These are phyloP conservation scores for Pestalotiopsis sp. DNA, from an alignment of 2,329 filamentous ascomycete species.

Conservation along the genomic window DNA sequence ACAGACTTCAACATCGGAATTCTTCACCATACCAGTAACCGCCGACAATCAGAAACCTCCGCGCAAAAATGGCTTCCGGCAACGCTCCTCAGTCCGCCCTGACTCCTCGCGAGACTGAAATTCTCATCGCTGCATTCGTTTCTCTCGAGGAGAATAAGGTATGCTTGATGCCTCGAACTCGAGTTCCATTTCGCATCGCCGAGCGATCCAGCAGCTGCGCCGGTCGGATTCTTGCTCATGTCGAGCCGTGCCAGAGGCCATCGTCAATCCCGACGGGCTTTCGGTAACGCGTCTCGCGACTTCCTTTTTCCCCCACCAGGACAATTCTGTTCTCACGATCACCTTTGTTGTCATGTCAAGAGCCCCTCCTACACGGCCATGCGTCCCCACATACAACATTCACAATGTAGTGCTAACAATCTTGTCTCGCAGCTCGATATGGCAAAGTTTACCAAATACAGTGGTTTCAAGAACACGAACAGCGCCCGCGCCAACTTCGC, in stretches of 20 bases:
- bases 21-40: too few relatives aligned
- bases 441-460: neutral
- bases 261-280: too few relatives aligned
- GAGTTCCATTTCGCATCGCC: neutral
- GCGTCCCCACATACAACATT: neutral
- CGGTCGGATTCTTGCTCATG: neutral
- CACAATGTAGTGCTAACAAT: neutral
- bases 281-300: too few relatives aligned
- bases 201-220: too few relatives aligned
- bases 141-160: neutral
- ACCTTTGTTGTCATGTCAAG: too few relatives aligned
- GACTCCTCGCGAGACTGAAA: neutral
- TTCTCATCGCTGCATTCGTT: neutral
- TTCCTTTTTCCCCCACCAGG: too few relatives aligned
- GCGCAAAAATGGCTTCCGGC: neutral
- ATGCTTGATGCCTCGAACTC: neutral
- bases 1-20: too few relatives aligned
- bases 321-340: too few relatives aligned
- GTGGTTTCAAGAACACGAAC: neutral
- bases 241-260: neutral
- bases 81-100: neutral
- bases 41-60: neutral
- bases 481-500: neutral
- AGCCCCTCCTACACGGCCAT: too few relatives aligned
- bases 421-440: neutral